Conservation (phyloP, 495 filamentous ascomycete species). For the Acidiella bohemica region DNA sequence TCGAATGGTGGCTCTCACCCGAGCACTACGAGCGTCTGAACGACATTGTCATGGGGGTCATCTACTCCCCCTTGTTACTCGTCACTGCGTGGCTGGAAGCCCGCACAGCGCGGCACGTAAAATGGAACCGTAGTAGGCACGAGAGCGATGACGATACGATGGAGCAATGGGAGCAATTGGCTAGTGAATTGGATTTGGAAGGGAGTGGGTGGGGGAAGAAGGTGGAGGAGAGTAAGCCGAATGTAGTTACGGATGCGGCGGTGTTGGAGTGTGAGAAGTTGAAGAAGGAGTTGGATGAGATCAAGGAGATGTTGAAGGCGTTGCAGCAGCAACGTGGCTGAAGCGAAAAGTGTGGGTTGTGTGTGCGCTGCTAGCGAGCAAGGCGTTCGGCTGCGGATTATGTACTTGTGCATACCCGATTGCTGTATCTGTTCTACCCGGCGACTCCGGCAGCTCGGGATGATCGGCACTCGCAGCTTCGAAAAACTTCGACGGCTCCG, state of each 20-base stretch:
- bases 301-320: conserved; percentile 47
- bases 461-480: neutral
- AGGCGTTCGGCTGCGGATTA: conserved; percentile 8
- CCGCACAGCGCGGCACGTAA: conserved; percentile 51
- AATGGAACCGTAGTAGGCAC: conserved; percentile 56
- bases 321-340: too few species aligned
- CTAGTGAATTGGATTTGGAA: conserved; percentile 58
- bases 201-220: conserved; percentile 65
- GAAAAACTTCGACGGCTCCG: neutral
- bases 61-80: conserved; percentile 76
- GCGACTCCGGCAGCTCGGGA: neutral
- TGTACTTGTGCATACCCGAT: neutral
- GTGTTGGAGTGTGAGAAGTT: conserved; percentile 55
- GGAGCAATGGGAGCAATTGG: conserved; percentile 88
- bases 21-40: conserved; percentile 62
- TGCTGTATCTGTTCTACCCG: too few species aligned
- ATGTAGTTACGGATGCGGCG: conserved; percentile 60
- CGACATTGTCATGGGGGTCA: conserved; percentile 67
- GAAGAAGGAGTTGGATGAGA: conserved; percentile 49
- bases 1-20: conserved; percentile 88
- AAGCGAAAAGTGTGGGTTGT: conserved; percentile 5
- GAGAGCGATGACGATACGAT: conserved; percentile 81
- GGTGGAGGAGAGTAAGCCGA: conserved; percentile 58
- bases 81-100: conserved; percentile 66
- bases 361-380: neutral